Percentiles rank a stretch among this genome's conserved stretches.
Evolutionary conservation across 2,329 filamentous ascomycete genomes (phyloP).

Genomic region (Aspergillus sp.): DNA sequence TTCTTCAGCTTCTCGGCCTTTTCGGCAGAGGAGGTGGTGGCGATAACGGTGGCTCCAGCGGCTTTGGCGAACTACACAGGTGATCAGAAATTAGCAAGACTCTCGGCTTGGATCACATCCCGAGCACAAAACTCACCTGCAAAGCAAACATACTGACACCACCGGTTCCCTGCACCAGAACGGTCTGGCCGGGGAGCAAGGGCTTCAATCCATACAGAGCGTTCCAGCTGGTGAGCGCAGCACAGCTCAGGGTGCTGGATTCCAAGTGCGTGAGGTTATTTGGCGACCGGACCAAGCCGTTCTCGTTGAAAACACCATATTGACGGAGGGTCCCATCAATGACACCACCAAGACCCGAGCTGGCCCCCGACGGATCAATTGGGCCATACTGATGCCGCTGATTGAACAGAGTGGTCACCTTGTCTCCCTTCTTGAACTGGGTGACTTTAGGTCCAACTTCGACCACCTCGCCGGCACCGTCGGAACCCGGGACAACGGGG

Average conservation of each 20-base stretch:
- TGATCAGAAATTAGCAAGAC: neutral
- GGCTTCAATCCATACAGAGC: slow-evolving; percentile 58
- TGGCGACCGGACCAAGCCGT: slow-evolving; percentile 65
- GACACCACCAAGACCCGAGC: slow-evolving; percentile 65
- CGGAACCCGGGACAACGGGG: slow-evolving; percentile 34
- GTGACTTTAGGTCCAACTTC: slow-evolving; percentile 56
- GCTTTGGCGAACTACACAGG: slow-evolving; percentile 47
- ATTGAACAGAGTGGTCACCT: slow-evolving; percentile 59
- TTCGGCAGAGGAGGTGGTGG: slow-evolving; percentile 57
- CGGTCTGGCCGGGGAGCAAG: slow-evolving; percentile 55
- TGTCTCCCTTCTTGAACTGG: slow-evolving; percentile 58
- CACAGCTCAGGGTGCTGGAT: slow-evolving; percentile 59
- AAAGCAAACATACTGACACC: slow-evolving; percentile 59
- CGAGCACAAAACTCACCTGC: slow-evolving; percentile 35
- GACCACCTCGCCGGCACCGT: slow-evolving; percentile 47
- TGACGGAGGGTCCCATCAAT: slow-evolving; percentile 68
- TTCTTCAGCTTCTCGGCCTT: slow-evolving; percentile 55
- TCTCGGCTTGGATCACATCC: neutral
- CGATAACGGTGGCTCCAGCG: slow-evolving; percentile 54
- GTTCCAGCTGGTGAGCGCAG: slow-evolving; percentile 66
- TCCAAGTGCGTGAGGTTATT: slow-evolving; percentile 54
- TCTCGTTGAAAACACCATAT: slow-evolving; percentile 67
- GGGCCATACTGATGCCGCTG: slow-evolving; percentile 55
- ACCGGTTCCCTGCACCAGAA: slow-evolving; percentile 62
- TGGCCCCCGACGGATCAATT: slow-evolving; percentile 37